phyloP scores from a whole-genome alignment of 371 early-diverging fungal species.

The Coemansia sp. region DNA sequence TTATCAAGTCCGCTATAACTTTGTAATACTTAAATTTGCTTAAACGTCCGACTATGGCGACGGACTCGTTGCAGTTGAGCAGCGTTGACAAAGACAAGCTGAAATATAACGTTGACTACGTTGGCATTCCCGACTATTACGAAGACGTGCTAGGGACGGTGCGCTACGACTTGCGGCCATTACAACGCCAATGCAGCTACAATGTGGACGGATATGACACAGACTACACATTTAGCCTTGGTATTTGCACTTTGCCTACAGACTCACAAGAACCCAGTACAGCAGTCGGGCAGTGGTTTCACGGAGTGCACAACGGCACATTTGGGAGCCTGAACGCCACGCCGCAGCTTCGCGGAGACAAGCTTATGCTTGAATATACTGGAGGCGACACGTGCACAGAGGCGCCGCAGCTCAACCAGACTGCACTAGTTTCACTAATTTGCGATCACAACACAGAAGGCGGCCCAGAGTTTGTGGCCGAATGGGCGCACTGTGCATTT shows the following conservation, averaged over 20 bases:
- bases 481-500: constrained; percentile 42
- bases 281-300: constrained; percentile 18
- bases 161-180: constrained; percentile 38
- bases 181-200: constrained; percentile 15
- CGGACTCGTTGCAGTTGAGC: too few relatives aligned
- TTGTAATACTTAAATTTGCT: too few relatives aligned
- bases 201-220: constrained; percentile 18
- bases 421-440: constrained; percentile 29
- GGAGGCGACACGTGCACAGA: constrained; percentile 32
- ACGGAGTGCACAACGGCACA: constrained; percentile 10
- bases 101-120: too few relatives aligned
- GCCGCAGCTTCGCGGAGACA: constrained; percentile 21
- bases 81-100: too few relatives aligned
- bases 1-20: neutral
- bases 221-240: constrained; percentile 31
- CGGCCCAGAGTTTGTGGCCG: constrained; percentile 37
- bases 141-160: constrained; percentile 3
- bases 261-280: neutral
- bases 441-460: constrained; percentile 26
- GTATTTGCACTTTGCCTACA: constrained; percentile 19
- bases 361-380: constrained; percentile 30
- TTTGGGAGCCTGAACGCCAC: constrained; percentile 18
- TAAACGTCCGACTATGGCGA: too few relatives aligned
- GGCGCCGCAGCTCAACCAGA: constrained; percentile 13
- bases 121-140: too few relatives aligned